Base-by-base conservation (phyloP, 73 alveolate species). In the Loxodes magnus region DNA sequence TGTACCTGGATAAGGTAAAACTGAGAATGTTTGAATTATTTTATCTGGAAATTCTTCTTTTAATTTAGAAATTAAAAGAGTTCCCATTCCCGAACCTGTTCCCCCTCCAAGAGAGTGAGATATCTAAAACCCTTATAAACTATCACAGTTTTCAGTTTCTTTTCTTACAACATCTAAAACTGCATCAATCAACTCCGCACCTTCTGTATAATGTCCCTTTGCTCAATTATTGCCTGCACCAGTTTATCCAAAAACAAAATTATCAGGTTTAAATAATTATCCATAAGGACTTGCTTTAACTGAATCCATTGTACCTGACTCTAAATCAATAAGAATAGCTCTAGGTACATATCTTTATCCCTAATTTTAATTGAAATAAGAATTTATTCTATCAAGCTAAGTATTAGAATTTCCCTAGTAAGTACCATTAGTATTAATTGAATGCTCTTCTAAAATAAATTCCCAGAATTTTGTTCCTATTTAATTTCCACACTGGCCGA, bases 391-490 rank as follows among this genome's bases (percentile, higher is more conserved):
- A 56, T 84, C 93, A 34, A 84, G 72, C 64, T 84, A 79, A 42
- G 87, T 83, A 51, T 91, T 97, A 27, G 98, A 91, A 74, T 91
- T 96, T 20, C 98, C 98, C 79, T 91, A 96, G 67, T 87, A 91
- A 60, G 96, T 87, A 34, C 98, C 98, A 41, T 58, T 51, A 28
- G 99, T 98, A 76, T 94, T 98, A 54, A 94, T 92, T 36, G 98
- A 98, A 62, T 94, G 99, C 85, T 94, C 99, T 59, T 94, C 96
- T 29, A 98, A 90, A 75, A 94, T 92, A 77, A 88, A 96, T 71
- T 92, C 99, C 98, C 98, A 92, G 94, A 92, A 94, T 82, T 92
- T 92, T 64, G 98, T 95, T 50, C 99, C 99, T 65, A 94, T 89
- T 75, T 92, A 96, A 88, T 92, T 92, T 38, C 99, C 99, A 80